A percentile compares a stretch with the other conserved stretches of the same genome.
phyloP scores from a whole-genome alignment of 202 grass and related monocot species.

The Panicum virgatum region DNA sequence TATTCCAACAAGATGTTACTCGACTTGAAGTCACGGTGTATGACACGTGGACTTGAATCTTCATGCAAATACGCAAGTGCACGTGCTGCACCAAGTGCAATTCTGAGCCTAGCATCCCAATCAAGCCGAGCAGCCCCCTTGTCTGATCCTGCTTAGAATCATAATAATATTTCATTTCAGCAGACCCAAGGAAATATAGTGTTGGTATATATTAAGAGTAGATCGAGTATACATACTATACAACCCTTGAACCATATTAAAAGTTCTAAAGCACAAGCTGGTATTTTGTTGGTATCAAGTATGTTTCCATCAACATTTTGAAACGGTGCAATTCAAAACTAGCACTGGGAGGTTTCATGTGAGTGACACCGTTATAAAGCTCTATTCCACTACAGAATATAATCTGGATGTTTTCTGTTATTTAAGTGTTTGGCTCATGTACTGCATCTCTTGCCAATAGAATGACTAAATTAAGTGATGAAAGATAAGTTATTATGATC shows the following conservation, averaged over 20 bases:
- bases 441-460: no score
- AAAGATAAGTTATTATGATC: slow-evolving; percentile 16
- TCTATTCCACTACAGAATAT: not conserved
- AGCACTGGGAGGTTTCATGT: slow-evolving; percentile 2
- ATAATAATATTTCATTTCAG: not conserved
- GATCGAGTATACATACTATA: not conserved
- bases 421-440: slow-evolving; percentile 12
- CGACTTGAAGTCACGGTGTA: slow-evolving; percentile 99
- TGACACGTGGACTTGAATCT: slow-evolving; percentile 98
- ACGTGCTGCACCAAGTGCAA: slow-evolving; percentile 88
- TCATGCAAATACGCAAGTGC: slow-evolving; percentile 97
- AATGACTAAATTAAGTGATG: no score
- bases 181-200: slow-evolving; percentile 29
- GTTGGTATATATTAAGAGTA: slow-evolving; percentile 1
- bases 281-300: slow-evolving; percentile 9
- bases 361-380: not conserved
- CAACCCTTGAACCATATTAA: not conserved
- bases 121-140: slow-evolving; percentile 65
- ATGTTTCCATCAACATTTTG: slow-evolving; percentile 11
- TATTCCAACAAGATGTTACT: slow-evolving; percentile 98
- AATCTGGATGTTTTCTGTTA: slow-evolving; percentile 7
- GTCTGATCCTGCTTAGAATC: slow-evolving; percentile 58
- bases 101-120: slow-evolving; percentile 88
- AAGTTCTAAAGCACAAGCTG: slow-evolving; percentile 10
- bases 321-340: slow-evolving; percentile 22